Evolutionary conservation across 1,139 yeast genomes (phyloP), one percentile per base, ranked within the genome.

Genomic region (Hansenula lynferdii): DNA sequence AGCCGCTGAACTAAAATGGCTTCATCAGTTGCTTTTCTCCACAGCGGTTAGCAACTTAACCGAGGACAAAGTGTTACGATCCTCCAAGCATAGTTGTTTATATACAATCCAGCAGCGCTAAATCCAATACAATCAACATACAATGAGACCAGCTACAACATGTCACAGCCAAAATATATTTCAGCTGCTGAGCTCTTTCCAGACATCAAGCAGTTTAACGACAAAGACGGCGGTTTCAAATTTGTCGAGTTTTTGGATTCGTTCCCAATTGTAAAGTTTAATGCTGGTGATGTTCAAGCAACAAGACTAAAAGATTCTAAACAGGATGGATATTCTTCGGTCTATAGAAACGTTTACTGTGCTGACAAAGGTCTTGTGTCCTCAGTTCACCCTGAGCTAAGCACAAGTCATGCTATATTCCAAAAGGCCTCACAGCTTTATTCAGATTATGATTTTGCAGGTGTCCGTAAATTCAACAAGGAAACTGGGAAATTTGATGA

Each of bases 401-500:
- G 56, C 31, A 80, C 87, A 2, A 60, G 70, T 26, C 67, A 72
- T 49, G 71, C 70, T 20, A 61, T 70, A 33, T 77, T 80, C 54
- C 67, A 69, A 39, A 60, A 65, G 34, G 51, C 77, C 0, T 68
- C 59, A 5, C 51, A 58, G 8, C 45, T 55, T 24, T 57, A 60
- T 49, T 70, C 72, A 6, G 53, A 70, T 23, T 46, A 53, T 17
- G 66, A 65, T 16, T 72, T 77, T 51, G 60, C 82, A 27, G 92
- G 90, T 16, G 57, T 59, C 8, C 64, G 90, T 42, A 53, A 53
- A 2, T 65, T 54, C 35, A 61, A 67, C 41, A 56, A 61, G 36
- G 72, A 67, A n/a, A 61, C 72, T 8, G 65, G 65, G 37, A 69
- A 60, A 53, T 72, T 67, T 66, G 60, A 58, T 19, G 56, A 59